phyloP scores from a whole-genome alignment of 345 rosid species.

The Ricinus communis region DNA sequence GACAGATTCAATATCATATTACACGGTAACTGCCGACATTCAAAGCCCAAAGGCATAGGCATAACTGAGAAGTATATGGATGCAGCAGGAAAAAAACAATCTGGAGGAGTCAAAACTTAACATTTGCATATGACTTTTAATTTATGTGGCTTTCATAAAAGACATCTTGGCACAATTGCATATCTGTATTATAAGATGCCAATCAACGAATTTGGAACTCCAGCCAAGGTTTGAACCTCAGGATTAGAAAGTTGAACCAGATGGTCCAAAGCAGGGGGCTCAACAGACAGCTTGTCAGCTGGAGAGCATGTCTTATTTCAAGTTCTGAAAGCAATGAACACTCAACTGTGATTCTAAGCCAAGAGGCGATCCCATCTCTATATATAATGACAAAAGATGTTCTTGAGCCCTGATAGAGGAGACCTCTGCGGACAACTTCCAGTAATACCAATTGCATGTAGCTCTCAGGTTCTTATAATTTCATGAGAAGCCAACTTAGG shows the following conservation, averaged over 20 bases:
- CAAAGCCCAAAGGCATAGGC: not conserved
- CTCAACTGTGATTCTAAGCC: not conserved
- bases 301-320: not conserved
- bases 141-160: not conserved
- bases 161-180: not conserved
- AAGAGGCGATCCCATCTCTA: not conserved
- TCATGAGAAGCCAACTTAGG: not conserved
- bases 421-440: not conserved
- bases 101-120: not conserved
- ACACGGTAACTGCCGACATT: not conserved
- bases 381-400: not conserved
- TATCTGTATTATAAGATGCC: not conserved
- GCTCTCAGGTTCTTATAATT: not conserved
- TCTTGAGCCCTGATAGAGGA: not conserved
- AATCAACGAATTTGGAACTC: not conserved
- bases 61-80: not conserved
- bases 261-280: too few species aligned
- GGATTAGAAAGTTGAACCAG: too few species aligned
- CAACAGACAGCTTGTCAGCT: not conserved
- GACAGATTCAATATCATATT: not conserved
- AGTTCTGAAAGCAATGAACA: not conserved
- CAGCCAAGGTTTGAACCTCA: too few species aligned
- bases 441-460: not conserved
- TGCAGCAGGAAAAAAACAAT: not conserved
- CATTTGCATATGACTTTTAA: not conserved